Evolutionary conservation across 768 basidiomycete species (phyloP), one percentile per base, ranked within the genome.

Genomic region (Collybia nuda): DNA sequence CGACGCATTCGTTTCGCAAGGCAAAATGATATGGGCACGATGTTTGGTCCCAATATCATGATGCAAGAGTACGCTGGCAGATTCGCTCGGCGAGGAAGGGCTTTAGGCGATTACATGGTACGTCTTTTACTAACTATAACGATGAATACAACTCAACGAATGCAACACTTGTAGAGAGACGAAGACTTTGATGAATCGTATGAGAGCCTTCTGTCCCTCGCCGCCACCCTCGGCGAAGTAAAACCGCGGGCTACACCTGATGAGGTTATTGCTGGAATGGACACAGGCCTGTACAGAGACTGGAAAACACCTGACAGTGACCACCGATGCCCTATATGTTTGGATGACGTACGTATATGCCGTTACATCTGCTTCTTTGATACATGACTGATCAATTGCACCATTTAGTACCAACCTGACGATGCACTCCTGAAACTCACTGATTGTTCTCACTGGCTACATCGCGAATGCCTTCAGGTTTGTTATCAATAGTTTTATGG

Each of bases 391-490:
- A 18, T 14, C 32, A 26, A 44, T 52, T 38, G 41, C 9, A 32
- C n/a, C 45, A 40, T 40, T 53, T 41, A 92, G 90, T 93, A 92
- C 55, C 68, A 72, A 46, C 70, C 77, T 2, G 63, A 66, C n/a
- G 90, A 91, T 56, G 57, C 71, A 2, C 77, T 90, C 7, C 73
- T 85, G 48, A 88, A 84, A 56, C 75, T 90, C 5, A 69, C 76
- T 21, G 82, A 83, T 46, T 93, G 90, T 55, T 67, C 81, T 1
- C 90, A 93, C 66, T 93, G 89, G 88, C 67, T 91, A 56, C 90
- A 93, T 64, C 81, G 84, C 60, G 76, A 73, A 17, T 93, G 90
- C 70, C 65, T 93, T 22, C 75, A 86, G 73, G 89, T 89, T 46
- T n/a, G 79, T 65, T 23, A 28, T 22, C 24, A 7, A 45, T 12